These are phyloP conservation scores for Vitis hybrid DNA, from an alignment of 177 flowering plant species.

Conservation along the genomic window DNA sequence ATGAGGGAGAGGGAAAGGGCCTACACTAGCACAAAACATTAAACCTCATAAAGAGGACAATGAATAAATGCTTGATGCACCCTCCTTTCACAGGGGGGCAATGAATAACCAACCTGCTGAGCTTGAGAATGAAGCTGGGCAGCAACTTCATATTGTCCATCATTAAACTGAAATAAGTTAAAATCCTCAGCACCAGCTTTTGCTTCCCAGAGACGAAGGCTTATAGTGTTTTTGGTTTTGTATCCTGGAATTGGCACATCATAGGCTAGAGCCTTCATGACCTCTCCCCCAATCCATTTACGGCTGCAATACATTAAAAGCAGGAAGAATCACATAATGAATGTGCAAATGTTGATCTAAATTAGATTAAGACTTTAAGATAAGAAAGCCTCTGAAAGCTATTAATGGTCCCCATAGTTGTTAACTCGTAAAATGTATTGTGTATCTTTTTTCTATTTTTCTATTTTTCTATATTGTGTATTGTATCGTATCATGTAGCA, in stretches of 20 bases:
- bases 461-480: too few relatives aligned
- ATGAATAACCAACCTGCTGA: conserved; percentile 61
- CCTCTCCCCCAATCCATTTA: conserved; percentile 90
- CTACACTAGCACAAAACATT: too few relatives aligned
- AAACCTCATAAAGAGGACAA: too few relatives aligned
- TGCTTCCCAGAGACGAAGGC: conserved; percentile 99
- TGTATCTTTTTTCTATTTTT: too few relatives aligned
- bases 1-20: not conserved
- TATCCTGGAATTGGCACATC: conserved; percentile 99
- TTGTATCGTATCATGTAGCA: too few relatives aligned
- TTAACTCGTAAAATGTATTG: too few relatives aligned
- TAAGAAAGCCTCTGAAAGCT: too few relatives aligned
- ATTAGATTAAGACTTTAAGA: too few relatives aligned
- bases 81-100: not conserved
- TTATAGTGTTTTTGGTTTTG: conserved; percentile 87
- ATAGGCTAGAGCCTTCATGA: conserved; percentile 83
- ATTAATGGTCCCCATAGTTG: too few relatives aligned
- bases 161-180: conserved; percentile 76
- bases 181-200: conserved; percentile 85
- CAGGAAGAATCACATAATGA: conserved; percentile 5
- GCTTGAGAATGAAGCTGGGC: conserved; percentile 82
- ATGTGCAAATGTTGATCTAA: too few relatives aligned
- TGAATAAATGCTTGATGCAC: too few relatives aligned
- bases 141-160: conserved; percentile 89
- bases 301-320: conserved; percentile 52